phyloP scores from a whole-genome alignment of 345 rosid genomes.

The Acer yangbiense region DNA sequence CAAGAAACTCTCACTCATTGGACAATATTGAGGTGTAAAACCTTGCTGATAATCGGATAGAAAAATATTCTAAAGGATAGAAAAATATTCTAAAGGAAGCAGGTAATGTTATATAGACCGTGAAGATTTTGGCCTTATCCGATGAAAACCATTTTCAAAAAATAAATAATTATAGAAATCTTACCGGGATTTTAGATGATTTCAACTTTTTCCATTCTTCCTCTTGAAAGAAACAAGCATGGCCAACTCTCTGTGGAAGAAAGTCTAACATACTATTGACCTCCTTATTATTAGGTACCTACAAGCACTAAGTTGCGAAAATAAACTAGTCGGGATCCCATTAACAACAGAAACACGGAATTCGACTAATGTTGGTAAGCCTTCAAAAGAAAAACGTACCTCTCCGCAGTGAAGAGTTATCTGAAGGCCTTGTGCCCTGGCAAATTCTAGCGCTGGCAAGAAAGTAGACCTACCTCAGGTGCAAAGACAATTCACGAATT shows the following conservation, averaged over 20 bases:
- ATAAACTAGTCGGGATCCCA: slow-evolving; percentile 32
- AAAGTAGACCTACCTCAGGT: slow-evolving; percentile 64
- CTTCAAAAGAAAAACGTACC: slow-evolving; percentile 45
- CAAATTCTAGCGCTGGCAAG: slow-evolving; percentile 77
- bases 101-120: background rate
- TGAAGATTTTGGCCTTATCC: slow-evolving; percentile 1
- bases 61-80: background rate
- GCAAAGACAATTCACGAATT: slow-evolving; percentile 18
- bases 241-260: slow-evolving; percentile 83
- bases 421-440: slow-evolving; percentile 72
- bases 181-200: slow-evolving; percentile 67
- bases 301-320: slow-evolving; percentile 66
- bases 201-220: slow-evolving; percentile 68
- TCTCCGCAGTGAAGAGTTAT: slow-evolving; percentile 97
- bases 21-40: background rate
- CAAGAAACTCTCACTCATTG: background rate
- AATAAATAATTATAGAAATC: slow-evolving; percentile 12
- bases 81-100: background rate
- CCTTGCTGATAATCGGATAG: background rate
- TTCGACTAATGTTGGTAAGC: background rate
- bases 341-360: slow-evolving; percentile 10
- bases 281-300: slow-evolving; percentile 86
- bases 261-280: slow-evolving; percentile 85
- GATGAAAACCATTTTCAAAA: background rate
- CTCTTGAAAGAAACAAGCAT: slow-evolving; percentile 74